These are phyloP conservation scores for Cairneyella variabilis DNA, from an alignment of 495 filamentous ascomycete genomes.

Conservation along the genomic window DNA sequence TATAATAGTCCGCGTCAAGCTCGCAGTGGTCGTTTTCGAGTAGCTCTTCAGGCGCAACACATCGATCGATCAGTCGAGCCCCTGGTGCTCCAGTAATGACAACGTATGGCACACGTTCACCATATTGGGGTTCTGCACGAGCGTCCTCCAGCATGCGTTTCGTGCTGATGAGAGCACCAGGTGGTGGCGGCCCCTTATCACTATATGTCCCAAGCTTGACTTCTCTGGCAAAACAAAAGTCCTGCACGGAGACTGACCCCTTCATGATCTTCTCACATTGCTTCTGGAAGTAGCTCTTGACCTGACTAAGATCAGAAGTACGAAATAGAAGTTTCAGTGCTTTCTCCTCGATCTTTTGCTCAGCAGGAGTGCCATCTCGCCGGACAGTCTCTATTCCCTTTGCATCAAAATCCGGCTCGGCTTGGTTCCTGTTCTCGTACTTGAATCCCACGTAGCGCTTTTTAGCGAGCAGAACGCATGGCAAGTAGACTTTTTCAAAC, in stretches of 20 bases:
- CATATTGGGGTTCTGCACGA: conserved; percentile 87
- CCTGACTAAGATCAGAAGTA: conserved; percentile 81
- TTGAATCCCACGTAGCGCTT: conserved; percentile 99
- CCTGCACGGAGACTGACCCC: conserved; percentile 82
- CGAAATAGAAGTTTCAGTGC: conserved; percentile 81
- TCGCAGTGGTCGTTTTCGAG: conserved; percentile 70
- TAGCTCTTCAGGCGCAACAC: conserved; percentile 82
- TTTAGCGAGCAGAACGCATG: conserved; percentile 90
- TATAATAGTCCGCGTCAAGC: conserved; percentile 97
- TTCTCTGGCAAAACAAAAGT: conserved; percentile 92
- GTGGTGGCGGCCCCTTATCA: conserved; percentile 70
- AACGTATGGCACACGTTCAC: conserved; percentile 92
- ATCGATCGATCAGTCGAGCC: conserved; percentile 81
- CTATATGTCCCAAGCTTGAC: conserved; percentile 90
- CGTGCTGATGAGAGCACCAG: conserved; percentile 83
- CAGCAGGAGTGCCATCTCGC: conserved; percentile 88
- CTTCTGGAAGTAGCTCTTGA: conserved; percentile 85
- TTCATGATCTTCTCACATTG: conserved; percentile 94
- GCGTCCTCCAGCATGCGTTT: conserved; percentile 82
- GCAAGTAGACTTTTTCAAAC: conserved; percentile 97
- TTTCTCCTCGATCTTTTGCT: conserved; percentile 97
- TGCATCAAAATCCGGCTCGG: conserved; percentile 88
- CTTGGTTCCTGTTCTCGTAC: conserved; percentile 77
- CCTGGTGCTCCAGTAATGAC: conserved; percentile 86
- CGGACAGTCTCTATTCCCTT: conserved; percentile 98